Evolutionary conservation across 176 grass and related monocot genomes (phyloP), one percentile per base, ranked within the genome.

Genomic region (Zizania latifolia): DNA sequence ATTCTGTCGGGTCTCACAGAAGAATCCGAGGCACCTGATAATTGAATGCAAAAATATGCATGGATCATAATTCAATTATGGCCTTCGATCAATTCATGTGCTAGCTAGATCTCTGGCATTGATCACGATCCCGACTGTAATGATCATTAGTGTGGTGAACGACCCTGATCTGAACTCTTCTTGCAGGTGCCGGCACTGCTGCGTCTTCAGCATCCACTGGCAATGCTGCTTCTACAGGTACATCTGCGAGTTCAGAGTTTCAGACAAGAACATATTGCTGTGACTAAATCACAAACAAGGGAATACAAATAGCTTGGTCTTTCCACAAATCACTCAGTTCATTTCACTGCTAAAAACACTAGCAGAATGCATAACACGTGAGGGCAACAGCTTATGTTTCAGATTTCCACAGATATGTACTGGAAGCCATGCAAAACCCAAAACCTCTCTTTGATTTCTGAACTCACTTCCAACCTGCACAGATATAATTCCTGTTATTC

Each of bases 201-300:
- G 72, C 72, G 3, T 82, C 84, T 41, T 81, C 84, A 43, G 63
- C 64, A 31, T 81, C 84, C 56, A 37, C 57, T 0, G 84, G 84
- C 22, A 54, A 34, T 24, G 41, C 66, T 34, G 51, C 74, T 44
- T 86, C 84, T 31, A 65, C 71, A 71, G 78, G 84, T 81, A 66
- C 28, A 75, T 1, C 0, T n/a, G 5, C 12, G 16, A n/a, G 31
- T 50, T 21, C 7, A 9, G n/a, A n/a, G n/a, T n/a, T 21, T 77
- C 43, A 4, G 31, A 28, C 59, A 65, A 28, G 14, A 58, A 53
- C 48, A 51, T 8, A 44, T 31, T 53, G 3, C 7, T 14, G 4
- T 28, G 1, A 10, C 9, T 36, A 32, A 5, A 59, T 61, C 58
- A 33, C 5, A 26, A 58, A 10, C 19, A 34, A 2, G 17, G 15